Base-by-base conservation (phyloP, 352 stramenopile species). In the Phytophthora pluvialis region DNA sequence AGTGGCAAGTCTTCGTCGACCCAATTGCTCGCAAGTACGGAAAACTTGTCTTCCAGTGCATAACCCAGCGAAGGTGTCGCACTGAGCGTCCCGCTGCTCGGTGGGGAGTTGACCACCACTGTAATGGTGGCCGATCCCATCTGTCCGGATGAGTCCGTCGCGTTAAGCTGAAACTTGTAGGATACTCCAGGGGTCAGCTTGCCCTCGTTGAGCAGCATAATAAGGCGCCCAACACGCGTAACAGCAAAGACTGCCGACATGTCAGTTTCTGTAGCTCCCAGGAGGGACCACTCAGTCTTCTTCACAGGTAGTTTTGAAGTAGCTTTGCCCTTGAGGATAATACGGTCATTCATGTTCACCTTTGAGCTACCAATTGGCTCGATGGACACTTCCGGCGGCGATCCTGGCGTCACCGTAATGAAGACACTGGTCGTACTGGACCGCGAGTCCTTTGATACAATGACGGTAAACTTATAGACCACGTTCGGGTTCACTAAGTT, bases 1-100 rank as follows among this genome's bases (percentile, higher is more conserved):
- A 92, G 61, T 10, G 83, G 83, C 47, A 77, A 47, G 43, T 89
- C 81, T 35, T 89, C 83, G 35, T 90, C 83, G 0, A 90, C 83
- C 83, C 83, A 92, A 44, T 87, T 72, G 15, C 63, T 78, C 10
- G 73, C 74, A 3, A 81, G 64, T 2, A 87, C 51, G 3, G 68
- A 49, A 28, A 91, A 91, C 13, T 69, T 77, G 51, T 87, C 77
- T 43, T 88, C 76, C 5, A 91, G 60, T 0, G 81, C 70, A 44
- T 77, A 81, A 1, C 83, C 83, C 18, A 71, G 57, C 6, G 63
- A 61, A 4, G 83, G 83, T 1, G 73, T 81, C 3, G 77, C 75
- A 5, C 16, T 67, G 29, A 91, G 45, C 7, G 62, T 56, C 0
- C 83, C 80, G 45, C 80, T 91, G 5, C 58, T 87, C 3, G 83